Base-by-base conservation (phyloP, 768 basidiomycete genomes). In the Pleurotus sapidus region DNA sequence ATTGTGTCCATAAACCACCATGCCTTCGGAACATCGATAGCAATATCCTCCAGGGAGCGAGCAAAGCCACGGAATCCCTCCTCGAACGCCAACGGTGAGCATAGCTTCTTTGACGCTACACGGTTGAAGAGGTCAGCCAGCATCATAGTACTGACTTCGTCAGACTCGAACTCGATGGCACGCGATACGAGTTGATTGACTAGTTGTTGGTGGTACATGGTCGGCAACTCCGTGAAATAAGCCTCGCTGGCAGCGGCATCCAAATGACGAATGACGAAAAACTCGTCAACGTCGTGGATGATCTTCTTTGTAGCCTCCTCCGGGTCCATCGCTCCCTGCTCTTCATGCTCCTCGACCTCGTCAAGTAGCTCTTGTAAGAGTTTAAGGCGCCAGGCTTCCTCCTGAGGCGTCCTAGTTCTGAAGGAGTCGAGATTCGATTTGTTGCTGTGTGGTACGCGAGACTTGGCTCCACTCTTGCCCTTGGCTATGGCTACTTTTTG, bases 211-310 rank as follows among this genome's bases (percentile, higher is more conserved):
- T 88, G 87, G 63, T 88, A 80, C 57, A 78, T 78, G 23, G 79
- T 70, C 5, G 93, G 87, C 24, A 98, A 77, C 17, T 76, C 81
- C 49, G 82, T 78, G 74, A 96, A 94, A 77, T 95, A 95, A 20
- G 81, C 82, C 63, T 93, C 93, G 12, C 91, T 93, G 70, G 96
- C 95, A 34, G 91, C 94, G 70, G 96, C 95, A 34, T 88, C 87
- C 57, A 96, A 69, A 65, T 87, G 89, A 61, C 91, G 88, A 63
- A 91, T 84, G 61, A 78, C 83, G 72, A 88, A 94, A 77, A 93
- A 90, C 76, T 98, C 93, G 72, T 91, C 92, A 55, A 76, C 74
- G 63, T 95, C 91, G 63, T 93, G 87, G 9, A 76, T 79, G 64
- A 96, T 88, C 78, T 88, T 91, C 68, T 84, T 83, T 71, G 80